phyloP scores from a whole-genome alignment of 306 rosid species.

The Glycyrrhiza uralensis region DNA sequence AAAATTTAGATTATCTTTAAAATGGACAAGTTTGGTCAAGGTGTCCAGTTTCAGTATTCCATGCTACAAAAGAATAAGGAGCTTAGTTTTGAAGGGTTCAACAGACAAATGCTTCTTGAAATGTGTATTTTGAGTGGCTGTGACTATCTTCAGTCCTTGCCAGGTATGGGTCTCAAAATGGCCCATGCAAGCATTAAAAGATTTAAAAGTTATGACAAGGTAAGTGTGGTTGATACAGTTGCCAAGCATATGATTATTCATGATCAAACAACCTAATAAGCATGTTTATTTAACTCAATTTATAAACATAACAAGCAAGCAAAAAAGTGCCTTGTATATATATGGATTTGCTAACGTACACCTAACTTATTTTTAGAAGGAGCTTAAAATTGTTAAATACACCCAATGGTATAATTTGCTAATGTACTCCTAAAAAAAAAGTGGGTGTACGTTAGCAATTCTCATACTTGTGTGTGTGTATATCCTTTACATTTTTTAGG shows the following conservation, averaged over 20 bases:
- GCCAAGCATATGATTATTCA: background rate
- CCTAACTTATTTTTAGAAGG: too few species aligned
- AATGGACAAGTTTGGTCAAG: constrained; percentile 98
- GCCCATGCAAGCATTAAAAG: constrained; percentile 77
- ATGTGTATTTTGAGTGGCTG: constrained; percentile 98
- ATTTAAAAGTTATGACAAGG: constrained; percentile 78
- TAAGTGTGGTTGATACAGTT: constrained; percentile 26
- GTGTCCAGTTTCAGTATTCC: constrained; percentile 67
- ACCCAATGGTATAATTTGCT: too few species aligned
- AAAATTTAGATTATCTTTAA: constrained; percentile 77
- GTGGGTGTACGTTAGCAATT: too few species aligned
- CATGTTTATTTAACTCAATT: background rate
- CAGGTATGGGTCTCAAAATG: constrained; percentile 98
- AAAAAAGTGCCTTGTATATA: too few species aligned
- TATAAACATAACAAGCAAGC: too few species aligned
- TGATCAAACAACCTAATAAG: background rate
- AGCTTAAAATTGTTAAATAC: too few species aligned
- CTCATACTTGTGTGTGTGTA: too few species aligned
- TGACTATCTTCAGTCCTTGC: constrained; percentile 85
- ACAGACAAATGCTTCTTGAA: constrained; percentile 85
- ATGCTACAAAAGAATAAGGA: constrained; percentile 77
- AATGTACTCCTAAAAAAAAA: too few species aligned
- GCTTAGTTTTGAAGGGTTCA: constrained; percentile 76
- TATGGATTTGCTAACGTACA: too few species aligned
- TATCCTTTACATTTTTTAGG: background rate